Evolutionary conservation across 1,284 basidiomycete genomes (phyloP), one percentile per base, ranked within the genome.

Genomic region (Cryptococcus depauperatus): DNA sequence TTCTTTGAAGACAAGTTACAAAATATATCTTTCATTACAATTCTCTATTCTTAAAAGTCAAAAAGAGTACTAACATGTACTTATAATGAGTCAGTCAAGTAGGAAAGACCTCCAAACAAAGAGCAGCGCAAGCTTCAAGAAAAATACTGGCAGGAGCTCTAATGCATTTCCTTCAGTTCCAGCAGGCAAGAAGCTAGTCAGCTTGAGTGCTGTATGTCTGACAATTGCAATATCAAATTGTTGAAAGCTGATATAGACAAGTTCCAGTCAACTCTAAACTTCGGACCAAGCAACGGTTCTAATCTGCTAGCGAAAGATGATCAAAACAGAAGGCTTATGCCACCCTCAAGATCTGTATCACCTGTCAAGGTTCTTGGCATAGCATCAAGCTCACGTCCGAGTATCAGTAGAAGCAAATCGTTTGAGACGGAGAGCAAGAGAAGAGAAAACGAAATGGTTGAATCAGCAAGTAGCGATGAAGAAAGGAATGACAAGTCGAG

Each of bases 391-490:
- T 23, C 14, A 35, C 26, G 26, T 5, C 41, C 14, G 16, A 81
- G 80, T 57, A 71, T 62, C 33, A 81, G 19, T 18, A 21, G 32
- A 21, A 37, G n/a, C 18, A 4, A 14, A 14, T 44, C 22, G 3
- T 34, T 9, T 2, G 3, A 8, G 3, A 41, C 13, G 18, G 81
- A 81, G 58, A 71, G 64, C 30, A 82, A 77, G 57, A 74, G 62
- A 35, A 26, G 35, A 11, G 34, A 6, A 34, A 35, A 16, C 33
- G 22, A 7, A 25, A 35, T 7, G 13, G 38, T 25, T 3, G 16
- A 28, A 28, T 22, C 35, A 35, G 19, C 2, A 8, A 11, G 13
- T 27, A 23, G 4, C 32, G 21, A 7, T 3, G 25, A 11, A 16
- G 28, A 29, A n/a, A 21, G 7, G 13, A 22, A 19, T n/a, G 16